Percentiles rank a stretch among this genome's conserved stretches.
Evolutionary conservation across 2,329 filamentous ascomycete species (phyloP).

Genomic region (Calonectria hongkongensis): DNA sequence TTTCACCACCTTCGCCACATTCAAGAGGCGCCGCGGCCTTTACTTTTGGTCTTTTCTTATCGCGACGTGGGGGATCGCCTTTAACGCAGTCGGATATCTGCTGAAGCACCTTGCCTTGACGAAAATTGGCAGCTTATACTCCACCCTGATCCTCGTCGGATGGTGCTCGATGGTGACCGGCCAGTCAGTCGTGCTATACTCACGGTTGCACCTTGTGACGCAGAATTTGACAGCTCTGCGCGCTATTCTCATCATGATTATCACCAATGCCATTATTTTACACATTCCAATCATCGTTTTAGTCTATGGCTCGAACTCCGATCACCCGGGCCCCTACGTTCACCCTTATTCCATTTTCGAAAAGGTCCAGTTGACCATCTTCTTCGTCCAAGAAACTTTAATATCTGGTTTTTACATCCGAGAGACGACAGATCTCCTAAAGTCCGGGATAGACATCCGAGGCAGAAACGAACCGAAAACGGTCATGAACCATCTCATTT

Average conservation of each 20-base stretch:
- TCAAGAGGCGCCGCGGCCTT: conserved; percentile 3
- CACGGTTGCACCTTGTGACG: conserved; percentile 75
- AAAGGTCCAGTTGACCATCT: conserved; percentile 72
- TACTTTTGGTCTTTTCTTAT: conserved; percentile 61
- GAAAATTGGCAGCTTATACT: conserved; percentile 41
- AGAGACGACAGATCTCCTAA: conserved; percentile 64
- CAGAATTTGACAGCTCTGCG: conserved; percentile 69
- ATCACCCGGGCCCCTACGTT: conserved; percentile 45
- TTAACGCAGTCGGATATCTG: conserved; percentile 65
- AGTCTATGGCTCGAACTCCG: conserved; percentile 70
- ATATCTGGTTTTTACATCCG: conserved; percentile 72
- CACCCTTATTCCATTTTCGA: conserved; percentile 67
- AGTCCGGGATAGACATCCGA: not conserved
- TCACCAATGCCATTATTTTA: conserved; percentile 70
- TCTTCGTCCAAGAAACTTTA: conserved; percentile 73
- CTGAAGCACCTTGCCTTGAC: conserved; percentile 58
- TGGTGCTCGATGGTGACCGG: conserved; percentile 74
- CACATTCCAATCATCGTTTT: conserved; percentile 73
- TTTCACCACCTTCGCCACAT: conserved; percentile 14
- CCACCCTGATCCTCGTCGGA: conserved; percentile 55
- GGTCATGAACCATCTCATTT: conserved; percentile 60
- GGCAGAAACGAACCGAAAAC: not conserved
- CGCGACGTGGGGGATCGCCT: conserved; percentile 57
- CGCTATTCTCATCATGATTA: conserved; percentile 74
- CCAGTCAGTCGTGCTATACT: conserved; percentile 78